Evolutionary conservation across 2,329 filamentous ascomycete species (phyloP).

Genomic region (Microdochium nivale): DNA sequence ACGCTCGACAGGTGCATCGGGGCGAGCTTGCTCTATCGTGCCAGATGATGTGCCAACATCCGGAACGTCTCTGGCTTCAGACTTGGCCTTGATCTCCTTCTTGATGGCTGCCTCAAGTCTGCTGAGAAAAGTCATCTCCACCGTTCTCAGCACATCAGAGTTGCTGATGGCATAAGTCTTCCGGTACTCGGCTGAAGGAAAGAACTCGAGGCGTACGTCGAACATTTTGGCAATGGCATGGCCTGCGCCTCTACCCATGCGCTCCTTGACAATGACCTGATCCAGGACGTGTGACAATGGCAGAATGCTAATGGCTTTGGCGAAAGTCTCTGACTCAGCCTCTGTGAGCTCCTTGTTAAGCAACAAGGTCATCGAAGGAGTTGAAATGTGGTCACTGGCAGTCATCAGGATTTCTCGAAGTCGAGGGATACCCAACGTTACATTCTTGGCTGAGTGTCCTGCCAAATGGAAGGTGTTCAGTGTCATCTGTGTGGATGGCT

Average conservation of each 20-base stretch:
- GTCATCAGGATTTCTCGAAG: conserved; percentile 98
- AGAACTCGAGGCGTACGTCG: conserved; percentile 74
- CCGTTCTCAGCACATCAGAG: conserved; percentile 65
- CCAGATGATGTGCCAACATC: conserved; percentile 55
- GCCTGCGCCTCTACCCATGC: conserved; percentile 61
- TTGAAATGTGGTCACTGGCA: conserved; percentile 79
- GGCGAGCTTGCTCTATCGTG: conserved; percentile 38
- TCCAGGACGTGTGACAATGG: conserved; percentile 79
- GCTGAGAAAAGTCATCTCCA: conserved; percentile 75
- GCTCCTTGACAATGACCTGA: conserved; percentile 71
- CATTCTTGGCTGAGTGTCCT: conserved; percentile 96
- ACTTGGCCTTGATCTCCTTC: conserved; percentile 78
- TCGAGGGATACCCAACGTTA: conserved; percentile 95
- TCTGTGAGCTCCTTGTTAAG: conserved; percentile 63
- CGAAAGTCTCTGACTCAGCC: conserved; percentile 67
- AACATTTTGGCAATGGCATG: conserved; percentile 74
- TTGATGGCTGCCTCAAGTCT: conserved; percentile 61
- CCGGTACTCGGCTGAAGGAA: conserved; percentile 74
- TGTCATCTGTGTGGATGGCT: conserved; percentile 98
- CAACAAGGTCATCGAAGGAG: conserved; percentile 80
- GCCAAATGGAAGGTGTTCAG: conserved; percentile 99
- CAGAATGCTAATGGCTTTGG: conserved; percentile 84
- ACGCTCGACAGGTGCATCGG: conserved; percentile 15
- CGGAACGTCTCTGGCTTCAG: conserved; percentile 56
- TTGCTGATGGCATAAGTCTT: conserved; percentile 76